phyloP scores from a whole-genome alignment of 495 filamentous ascomycete genomes.

The Xylaria curta region DNA sequence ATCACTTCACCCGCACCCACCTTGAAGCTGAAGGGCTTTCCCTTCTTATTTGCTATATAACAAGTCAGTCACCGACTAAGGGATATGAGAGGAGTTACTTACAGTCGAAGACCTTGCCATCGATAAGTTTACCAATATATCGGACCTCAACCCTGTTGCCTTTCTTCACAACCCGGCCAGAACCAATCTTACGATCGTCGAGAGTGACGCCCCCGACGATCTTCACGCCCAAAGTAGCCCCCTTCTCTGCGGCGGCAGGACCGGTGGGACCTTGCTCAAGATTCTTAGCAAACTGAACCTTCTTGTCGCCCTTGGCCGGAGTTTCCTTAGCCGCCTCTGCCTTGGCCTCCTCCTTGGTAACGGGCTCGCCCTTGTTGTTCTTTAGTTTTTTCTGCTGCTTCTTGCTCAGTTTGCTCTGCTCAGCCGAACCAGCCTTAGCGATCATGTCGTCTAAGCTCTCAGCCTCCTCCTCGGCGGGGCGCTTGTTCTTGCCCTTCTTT shows the following conservation, averaged over 20 bases:
- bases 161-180: constrained; percentile 79
- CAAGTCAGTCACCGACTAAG: constrained; percentile 39
- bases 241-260: constrained; percentile 54
- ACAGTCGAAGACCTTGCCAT: constrained; percentile 94
- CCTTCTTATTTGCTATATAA: constrained; percentile 87
- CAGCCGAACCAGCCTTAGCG: constrained; percentile 58
- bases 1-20: constrained; percentile 94
- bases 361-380: constrained; percentile 92
- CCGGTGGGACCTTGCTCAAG: constrained; percentile 93
- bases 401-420: constrained; percentile 78
- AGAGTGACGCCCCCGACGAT: constrained; percentile 85
- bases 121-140: constrained; percentile 94
- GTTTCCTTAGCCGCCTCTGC: constrained; percentile 56
- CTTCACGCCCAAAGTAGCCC: constrained; percentile 68
- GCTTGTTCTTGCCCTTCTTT: constrained; percentile 88
- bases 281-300: constrained; percentile 98
- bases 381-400: constrained; percentile 99
- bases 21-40: constrained; percentile 94
- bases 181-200: constrained; percentile 92
- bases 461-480: constrained; percentile 71
- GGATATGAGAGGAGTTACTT: constrained; percentile 46
- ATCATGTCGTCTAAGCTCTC: constrained; percentile 78
- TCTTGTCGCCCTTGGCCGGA: constrained; percentile 77
- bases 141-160: constrained; percentile 89
- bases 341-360: constrained; percentile 64